A percentile compares a stretch with the other conserved stretches of the same genome.
Conservation (phyloP, 169 alveolate species). For the Cryptosporidium baileyi region DNA sequence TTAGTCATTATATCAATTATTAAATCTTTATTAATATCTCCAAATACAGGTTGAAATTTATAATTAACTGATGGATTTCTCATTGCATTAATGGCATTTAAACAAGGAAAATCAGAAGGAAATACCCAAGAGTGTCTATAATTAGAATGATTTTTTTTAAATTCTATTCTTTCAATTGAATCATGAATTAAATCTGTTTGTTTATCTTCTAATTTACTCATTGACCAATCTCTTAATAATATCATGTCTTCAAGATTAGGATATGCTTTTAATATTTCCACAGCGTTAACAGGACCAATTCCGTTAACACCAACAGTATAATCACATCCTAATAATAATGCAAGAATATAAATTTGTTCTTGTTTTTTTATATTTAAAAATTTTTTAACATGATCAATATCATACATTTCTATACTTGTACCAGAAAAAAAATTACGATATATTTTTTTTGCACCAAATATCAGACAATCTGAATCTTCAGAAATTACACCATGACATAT, state of each 20-base stretch:
- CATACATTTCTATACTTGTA: conserved; percentile 87
- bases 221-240: conserved; percentile 82
- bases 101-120: conserved; percentile 59
- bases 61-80: conserved; percentile 16
- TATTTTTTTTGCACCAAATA: conserved; percentile 89
- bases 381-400: conserved; percentile 73
- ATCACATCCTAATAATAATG: conserved; percentile 93
- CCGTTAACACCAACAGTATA: conserved; percentile 95
- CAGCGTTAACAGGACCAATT: conserved; percentile 93
- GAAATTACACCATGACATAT: conserved; percentile 89
- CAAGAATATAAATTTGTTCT: conserved; percentile 84
- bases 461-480: conserved; percentile 93
- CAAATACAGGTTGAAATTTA: conserved; percentile 15
- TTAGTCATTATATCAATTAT: neutral
- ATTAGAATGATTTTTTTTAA: conserved; percentile 33
- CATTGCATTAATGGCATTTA: conserved; percentile 43
- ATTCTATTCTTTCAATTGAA: conserved; percentile 18
- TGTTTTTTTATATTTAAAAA: conserved; percentile 85
- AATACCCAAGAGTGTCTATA: conserved; percentile 61
- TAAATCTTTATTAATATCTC: conserved; percentile 11
- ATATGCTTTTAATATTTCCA: conserved; percentile 89
- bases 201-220: conserved; percentile 70
- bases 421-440: conserved; percentile 87
- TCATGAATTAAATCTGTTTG: neutral
- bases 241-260: conserved; percentile 84